Conservation (phyloP, 2,329 filamentous ascomycete genomes). For the Cladophialophora exuberans region DNA sequence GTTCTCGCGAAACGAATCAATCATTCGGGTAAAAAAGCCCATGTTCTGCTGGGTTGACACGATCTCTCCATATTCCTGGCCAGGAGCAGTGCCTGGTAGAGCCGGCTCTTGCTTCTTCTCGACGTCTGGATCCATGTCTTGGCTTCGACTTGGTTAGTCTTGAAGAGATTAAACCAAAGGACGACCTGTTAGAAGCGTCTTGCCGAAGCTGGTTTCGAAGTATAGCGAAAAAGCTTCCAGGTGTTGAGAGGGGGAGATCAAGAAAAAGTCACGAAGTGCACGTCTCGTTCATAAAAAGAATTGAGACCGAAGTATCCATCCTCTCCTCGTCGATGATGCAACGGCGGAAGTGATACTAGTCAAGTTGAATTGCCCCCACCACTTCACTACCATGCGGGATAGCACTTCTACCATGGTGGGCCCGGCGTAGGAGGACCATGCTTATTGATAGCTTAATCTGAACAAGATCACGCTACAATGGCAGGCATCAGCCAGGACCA, state of each 20-base stretch:
- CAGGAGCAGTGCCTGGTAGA: background rate
- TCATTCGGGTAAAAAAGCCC: conserved; percentile 33
- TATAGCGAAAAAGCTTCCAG: background rate
- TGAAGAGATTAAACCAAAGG: too few species aligned
- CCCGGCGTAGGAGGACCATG: background rate
- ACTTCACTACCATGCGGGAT: background rate
- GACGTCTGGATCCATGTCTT: conserved; percentile 3
- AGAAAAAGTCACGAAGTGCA: background rate
- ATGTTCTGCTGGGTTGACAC: conserved; percentile 2
- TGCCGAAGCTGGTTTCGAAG: background rate
- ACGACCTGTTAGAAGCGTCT: too few species aligned
- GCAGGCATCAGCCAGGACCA: background rate
- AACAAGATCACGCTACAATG: background rate
- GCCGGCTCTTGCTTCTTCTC: conserved; percentile 6
- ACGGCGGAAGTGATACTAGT: background rate
- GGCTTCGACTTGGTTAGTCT: background rate
- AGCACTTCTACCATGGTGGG: background rate
- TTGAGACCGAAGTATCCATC: background rate
- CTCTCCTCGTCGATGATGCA: background rate
- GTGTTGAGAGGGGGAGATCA: background rate
- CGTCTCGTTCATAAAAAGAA: background rate
- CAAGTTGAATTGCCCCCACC: background rate
- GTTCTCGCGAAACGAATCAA: conserved; percentile 48
- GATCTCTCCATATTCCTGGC: conserved; percentile 7
- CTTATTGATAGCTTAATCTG: background rate